phyloP scores from a whole-genome alignment of 129 eudicot species.

The Artemisia annua region DNA sequence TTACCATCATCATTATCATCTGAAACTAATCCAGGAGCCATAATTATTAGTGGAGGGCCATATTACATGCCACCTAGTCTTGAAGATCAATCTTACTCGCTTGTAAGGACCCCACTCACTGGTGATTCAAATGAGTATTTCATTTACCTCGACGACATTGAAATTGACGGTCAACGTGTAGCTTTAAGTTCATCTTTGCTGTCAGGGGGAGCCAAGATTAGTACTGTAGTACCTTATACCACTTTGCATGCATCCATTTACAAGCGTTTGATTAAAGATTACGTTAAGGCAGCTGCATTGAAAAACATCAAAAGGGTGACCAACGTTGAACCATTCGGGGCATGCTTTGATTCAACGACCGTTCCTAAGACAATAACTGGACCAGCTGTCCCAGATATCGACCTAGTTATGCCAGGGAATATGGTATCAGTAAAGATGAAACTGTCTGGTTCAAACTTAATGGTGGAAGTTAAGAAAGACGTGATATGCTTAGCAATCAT shows the following conservation, averaged over 20 bases:
- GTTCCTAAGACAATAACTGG: constrained; percentile 26
- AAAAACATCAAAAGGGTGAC: constrained; percentile 35
- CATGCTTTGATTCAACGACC: constrained; percentile 35
- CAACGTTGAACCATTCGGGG: constrained; percentile 33
- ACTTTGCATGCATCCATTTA: constrained; percentile 41
- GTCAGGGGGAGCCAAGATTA: constrained; percentile 51
- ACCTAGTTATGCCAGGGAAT: constrained; percentile 29
- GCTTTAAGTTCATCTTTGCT: constrained; percentile 33
- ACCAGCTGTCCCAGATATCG: constrained; percentile 38
- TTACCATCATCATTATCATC: constrained; percentile 27
- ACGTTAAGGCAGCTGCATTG: constrained; percentile 25
- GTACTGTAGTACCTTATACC: constrained; percentile 46
- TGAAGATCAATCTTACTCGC: constrained; percentile 15
- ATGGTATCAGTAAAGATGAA: background rate
- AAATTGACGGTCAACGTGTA: constrained; percentile 23
- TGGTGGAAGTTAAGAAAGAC: constrained; percentile 35
- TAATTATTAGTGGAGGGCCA: constrained; percentile 40
- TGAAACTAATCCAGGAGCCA: no score
- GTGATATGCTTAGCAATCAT: constrained; percentile 41
- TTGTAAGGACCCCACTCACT: constrained; percentile 43
- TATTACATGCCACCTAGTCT: constrained; percentile 13
- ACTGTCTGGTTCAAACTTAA: constrained; percentile 33
- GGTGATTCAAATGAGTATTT: constrained; percentile 40
- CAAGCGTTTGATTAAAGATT: constrained; percentile 36
- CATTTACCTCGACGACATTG: constrained; percentile 33